These are phyloP conservation scores for Cardamine chenopodiifolia DNA, from an alignment of 345 rosid species.

Conservation along the genomic window DNA sequence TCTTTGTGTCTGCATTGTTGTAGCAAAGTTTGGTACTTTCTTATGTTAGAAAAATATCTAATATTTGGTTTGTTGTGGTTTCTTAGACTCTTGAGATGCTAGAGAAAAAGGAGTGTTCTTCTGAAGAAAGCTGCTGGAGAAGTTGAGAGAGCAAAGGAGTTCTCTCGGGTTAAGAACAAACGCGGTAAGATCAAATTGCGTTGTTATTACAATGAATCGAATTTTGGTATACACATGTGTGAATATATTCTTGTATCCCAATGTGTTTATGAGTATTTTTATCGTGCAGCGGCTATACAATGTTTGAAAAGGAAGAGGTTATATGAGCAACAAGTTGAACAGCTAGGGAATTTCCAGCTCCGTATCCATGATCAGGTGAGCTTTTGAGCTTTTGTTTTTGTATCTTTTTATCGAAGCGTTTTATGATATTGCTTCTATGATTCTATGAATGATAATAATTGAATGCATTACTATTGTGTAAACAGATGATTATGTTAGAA, in stretches of 20 bases:
- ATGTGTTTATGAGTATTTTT: slow-evolving; percentile 7
- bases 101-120: slow-evolving; percentile 85
- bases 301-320: slow-evolving; percentile 91
- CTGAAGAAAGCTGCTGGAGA: slow-evolving; percentile 68
- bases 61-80: neutral
- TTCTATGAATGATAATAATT: neutral
- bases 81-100: slow-evolving; percentile 84
- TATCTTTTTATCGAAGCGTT: neutral
- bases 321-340: slow-evolving; percentile 85
- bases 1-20: too few species aligned
- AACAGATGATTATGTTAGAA: slow-evolving; percentile 85
- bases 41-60: neutral
- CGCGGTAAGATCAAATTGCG: slow-evolving; percentile 47
- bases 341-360: slow-evolving; percentile 84
- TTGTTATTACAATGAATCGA: neutral
- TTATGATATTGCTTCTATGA: neutral
- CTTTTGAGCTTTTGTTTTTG: neutral
- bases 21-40: neutral
- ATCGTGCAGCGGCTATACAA: slow-evolving; percentile 76
- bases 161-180: slow-evolving; percentile 57
- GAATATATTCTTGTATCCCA: neutral
- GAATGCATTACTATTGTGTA: neutral
- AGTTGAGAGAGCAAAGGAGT: slow-evolving; percentile 75
- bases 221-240: neutral
- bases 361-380: slow-evolving; percentile 85